Evolutionary conservation across 228 moss, liverwort and hornwort genomes (phyloP).

Genomic region (Sphagnum fallax): DNA sequence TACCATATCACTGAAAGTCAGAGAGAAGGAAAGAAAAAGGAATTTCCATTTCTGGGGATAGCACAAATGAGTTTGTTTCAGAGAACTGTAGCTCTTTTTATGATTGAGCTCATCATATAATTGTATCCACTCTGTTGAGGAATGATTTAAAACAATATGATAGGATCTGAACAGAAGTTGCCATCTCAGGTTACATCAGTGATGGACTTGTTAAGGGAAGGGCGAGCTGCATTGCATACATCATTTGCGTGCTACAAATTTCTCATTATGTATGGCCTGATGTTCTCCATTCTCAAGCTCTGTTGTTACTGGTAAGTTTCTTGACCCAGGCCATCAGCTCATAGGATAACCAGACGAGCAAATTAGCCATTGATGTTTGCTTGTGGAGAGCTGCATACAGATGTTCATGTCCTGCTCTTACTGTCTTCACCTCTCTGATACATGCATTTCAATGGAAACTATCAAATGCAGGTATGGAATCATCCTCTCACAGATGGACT

Average conservation of each 20-base stretch:
- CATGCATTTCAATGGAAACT: no score
- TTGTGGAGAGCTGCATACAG: background rate
- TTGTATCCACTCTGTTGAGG: no score
- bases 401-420: background rate
- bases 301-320: conserved; percentile 68
- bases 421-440: no score
- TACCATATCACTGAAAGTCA: background rate
- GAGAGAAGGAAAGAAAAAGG: background rate
- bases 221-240: conserved; percentile 89
- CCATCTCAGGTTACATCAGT: conserved; percentile 44
- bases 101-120: no score
- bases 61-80: no score
- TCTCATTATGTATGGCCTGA: conserved; percentile 79
- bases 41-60: background rate
- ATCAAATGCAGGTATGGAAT: conserved; percentile 66
- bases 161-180: no score
- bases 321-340: background rate
- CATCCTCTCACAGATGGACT: conserved; percentile 83
- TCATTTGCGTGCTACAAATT: conserved; percentile 92
- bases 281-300: conserved; percentile 90
- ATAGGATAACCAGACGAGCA: background rate
- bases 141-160: no score
- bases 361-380: background rate
- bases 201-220: conserved; percentile 77
- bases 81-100: no score